These are phyloP conservation scores for Albatrellus ellisii DNA, from an alignment of 768 basidiomycete species.

Conservation along the genomic window DNA sequence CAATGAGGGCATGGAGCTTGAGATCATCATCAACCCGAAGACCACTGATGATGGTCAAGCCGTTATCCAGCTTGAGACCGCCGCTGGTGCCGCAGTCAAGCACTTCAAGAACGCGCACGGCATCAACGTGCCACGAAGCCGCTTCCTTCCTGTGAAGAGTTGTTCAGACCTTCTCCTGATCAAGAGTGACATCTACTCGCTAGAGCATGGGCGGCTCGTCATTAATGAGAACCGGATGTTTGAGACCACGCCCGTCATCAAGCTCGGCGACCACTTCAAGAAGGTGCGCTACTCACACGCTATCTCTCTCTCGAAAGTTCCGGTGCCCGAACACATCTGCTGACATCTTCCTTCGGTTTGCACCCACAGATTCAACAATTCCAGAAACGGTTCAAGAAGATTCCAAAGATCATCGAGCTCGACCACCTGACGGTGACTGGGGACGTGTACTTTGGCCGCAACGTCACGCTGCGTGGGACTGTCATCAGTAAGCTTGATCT, in stretches of 20 bases:
- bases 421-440: conserved; percentile 93
- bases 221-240: conserved; percentile 80
- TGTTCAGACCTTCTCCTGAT: conserved; percentile 83
- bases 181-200: conserved; percentile 87
- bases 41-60: conserved; percentile 74
- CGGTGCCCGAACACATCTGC: neutral
- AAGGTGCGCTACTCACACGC: conserved; percentile 54
- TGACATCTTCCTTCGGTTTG: neutral
- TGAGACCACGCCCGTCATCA: conserved; percentile 86
- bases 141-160: conserved; percentile 86
- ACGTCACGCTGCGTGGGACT: conserved; percentile 77
- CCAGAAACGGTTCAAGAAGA: conserved; percentile 92
- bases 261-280: conserved; percentile 95
- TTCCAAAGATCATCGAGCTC: conserved; percentile 80
- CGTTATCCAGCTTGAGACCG: conserved; percentile 49
- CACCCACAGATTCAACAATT: conserved; percentile 64
- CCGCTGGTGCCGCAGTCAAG: conserved; percentile 89
- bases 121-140: conserved; percentile 87
- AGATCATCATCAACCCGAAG: conserved; percentile 93
- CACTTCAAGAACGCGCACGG: conserved; percentile 88
- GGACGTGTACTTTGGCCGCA: conserved; percentile 82
- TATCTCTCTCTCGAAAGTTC: neutral
- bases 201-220: conserved; percentile 77
- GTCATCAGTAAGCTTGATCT: conserved; percentile 48
- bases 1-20: conserved; percentile 74